Conservation (phyloP, 305 asterid species). For the Withania somnifera region DNA sequence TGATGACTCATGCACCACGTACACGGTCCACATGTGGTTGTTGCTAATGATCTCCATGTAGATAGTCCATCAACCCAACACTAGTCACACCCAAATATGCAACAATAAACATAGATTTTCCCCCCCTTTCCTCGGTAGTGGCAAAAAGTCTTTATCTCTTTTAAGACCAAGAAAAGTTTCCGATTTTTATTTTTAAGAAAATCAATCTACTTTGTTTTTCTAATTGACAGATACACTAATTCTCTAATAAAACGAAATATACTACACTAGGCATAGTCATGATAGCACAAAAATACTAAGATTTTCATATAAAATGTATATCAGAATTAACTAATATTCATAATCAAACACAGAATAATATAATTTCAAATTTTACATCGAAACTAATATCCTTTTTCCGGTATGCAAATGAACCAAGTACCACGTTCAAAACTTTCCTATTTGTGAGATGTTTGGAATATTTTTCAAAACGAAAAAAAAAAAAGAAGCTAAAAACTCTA, state of each 20-base stretch:
- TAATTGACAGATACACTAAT: background rate
- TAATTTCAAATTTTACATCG: background rate
- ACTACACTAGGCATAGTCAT: background rate
- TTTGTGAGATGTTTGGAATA: background rate
- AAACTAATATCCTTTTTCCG: background rate
- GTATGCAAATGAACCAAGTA: background rate
- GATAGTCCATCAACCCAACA: constrained; percentile 16
- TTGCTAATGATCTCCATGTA: constrained; percentile 5
- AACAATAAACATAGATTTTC: background rate
- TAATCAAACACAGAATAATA: background rate
- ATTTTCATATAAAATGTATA: background rate
- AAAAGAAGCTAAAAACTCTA: background rate
- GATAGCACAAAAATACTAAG: background rate
- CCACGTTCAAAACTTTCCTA: background rate
- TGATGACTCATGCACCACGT: constrained; percentile 23
- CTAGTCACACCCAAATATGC: background rate
- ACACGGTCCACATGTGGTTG: background rate
- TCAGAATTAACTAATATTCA: background rate
- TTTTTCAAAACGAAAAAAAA: background rate
- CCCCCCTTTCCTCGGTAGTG: background rate
- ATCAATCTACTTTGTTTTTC: no score
- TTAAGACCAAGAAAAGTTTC: no score
- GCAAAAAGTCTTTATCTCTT: background rate
- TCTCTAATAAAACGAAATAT: background rate
- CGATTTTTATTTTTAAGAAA: no score